Evolutionary conservation across 768 basidiomycete species (phyloP).

Genomic region (Favolaschia claudopus): DNA sequence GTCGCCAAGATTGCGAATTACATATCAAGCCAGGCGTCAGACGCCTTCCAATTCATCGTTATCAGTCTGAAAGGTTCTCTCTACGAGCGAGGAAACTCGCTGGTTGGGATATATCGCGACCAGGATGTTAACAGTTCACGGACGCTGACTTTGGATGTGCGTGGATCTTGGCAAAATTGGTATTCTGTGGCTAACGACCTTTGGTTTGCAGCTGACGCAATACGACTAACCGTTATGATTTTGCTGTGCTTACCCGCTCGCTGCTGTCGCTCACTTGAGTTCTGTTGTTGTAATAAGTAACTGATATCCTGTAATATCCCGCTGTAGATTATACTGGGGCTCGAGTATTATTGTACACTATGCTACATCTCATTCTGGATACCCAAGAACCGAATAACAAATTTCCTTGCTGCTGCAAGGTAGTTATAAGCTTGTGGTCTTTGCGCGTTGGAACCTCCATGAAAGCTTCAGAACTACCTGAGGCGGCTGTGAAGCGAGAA

Average conservation of each 20-base stretch:
- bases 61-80: slow-evolving; percentile 96
- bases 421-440: too few species aligned
- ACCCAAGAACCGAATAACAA: neutral
- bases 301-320: slow-evolving; percentile 2
- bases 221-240: slow-evolving; percentile 15
- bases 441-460: too few species aligned
- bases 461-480: too few species aligned
- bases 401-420: too few species aligned
- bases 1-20: slow-evolving; percentile 96
- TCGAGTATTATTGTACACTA: too few species aligned
- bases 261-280: slow-evolving; percentile 4
- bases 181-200: slow-evolving; percentile 15
- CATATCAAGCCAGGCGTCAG: slow-evolving; percentile 84
- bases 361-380: neutral
- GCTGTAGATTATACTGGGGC: neutral
- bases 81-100: slow-evolving; percentile 87
- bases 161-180: slow-evolving; percentile 24
- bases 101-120: slow-evolving; percentile 94
- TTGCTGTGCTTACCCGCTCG: neutral
- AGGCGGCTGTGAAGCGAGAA: too few species aligned
- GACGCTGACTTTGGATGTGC: slow-evolving; percentile 90
- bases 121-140: slow-evolving; percentile 93
- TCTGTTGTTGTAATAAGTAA: slow-evolving; percentile 12
- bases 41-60: slow-evolving; percentile 93
- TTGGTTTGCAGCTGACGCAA: slow-evolving; percentile 20